Conservation (phyloP, 352 stramenopile species). For the Pythium insidiosum region DNA sequence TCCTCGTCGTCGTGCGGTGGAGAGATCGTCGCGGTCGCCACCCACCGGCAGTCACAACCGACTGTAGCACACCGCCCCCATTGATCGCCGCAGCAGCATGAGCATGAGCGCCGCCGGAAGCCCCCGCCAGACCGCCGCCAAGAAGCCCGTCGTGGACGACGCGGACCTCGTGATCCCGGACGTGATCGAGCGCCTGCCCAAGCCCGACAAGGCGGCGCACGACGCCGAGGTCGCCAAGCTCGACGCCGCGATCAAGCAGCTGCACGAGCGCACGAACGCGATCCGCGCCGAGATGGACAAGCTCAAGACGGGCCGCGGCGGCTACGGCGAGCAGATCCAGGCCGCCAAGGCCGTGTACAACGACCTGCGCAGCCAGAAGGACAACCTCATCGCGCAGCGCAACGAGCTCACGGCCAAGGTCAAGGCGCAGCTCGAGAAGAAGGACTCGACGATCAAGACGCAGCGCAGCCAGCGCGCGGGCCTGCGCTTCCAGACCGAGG, state of each 20-base stretch:
- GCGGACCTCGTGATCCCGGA: constrained; percentile 54
- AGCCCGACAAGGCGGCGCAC: constrained; percentile 87
- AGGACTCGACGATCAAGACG: constrained; percentile 65
- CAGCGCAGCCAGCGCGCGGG: constrained; percentile 48
- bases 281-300: constrained; percentile 73
- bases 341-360: constrained; percentile 81
- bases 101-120: constrained; percentile 27
- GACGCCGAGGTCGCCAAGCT: constrained; percentile 82
- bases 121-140: constrained; percentile 18
- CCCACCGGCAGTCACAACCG: constrained; percentile 1
- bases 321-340: constrained; percentile 85
- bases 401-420: constrained; percentile 79
- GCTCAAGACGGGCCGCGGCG: constrained; percentile 69
- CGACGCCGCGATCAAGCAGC: constrained; percentile 87
- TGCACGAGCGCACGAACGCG: constrained; percentile 79
- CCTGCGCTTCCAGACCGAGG: constrained; percentile 84
- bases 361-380: constrained; percentile 72
- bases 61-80: neutral
- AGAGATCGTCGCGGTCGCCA: neutral
- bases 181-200: constrained; percentile 73
- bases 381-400: constrained; percentile 81
- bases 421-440: constrained; percentile 75
- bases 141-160: constrained; percentile 16
- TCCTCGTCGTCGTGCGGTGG: neutral
- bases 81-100: neutral